These are phyloP conservation scores for Leccinum uliginosum DNA, from an alignment of 768 basidiomycete genomes.

Conservation along the genomic window DNA sequence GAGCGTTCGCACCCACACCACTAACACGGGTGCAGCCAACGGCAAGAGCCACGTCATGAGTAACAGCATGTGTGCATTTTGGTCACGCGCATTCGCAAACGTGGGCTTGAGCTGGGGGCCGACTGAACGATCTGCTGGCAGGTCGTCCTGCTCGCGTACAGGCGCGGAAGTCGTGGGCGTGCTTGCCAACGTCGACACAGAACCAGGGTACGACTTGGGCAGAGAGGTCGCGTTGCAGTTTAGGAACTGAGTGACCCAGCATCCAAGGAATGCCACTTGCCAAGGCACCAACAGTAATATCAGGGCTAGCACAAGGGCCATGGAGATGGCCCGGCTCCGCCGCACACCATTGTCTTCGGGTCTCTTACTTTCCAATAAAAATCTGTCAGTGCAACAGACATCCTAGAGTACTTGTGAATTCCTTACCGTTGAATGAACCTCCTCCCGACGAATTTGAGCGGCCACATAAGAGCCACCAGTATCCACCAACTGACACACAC, in stretches of 20 bases:
- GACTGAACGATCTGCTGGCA: neutral
- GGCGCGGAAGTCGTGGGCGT: constrained; percentile 27
- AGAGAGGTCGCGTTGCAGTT: constrained; percentile 45
- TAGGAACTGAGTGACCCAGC: constrained; percentile 73
- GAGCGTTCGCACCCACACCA: constrained; percentile 87
- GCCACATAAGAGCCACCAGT: constrained; percentile 45
- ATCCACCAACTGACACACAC: constrained; percentile 60
- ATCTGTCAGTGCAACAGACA: neutral
- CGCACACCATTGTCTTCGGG: constrained; percentile 37
- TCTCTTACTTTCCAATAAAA: constrained; percentile 6
- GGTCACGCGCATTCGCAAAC: constrained; percentile 35
- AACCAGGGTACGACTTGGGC: constrained; percentile 16
- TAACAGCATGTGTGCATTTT: constrained; percentile 61
- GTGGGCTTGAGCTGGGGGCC: neutral
- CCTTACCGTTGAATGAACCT: constrained; percentile 15
- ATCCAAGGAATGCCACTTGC: constrained; percentile 86
- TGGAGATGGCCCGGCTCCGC: constrained; percentile 51
- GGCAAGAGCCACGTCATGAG: constrained; percentile 82
- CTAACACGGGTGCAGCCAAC: constrained; percentile 68
- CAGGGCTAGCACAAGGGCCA: constrained; percentile 55
- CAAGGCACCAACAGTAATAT: constrained; percentile 81
- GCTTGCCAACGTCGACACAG: constrained; percentile 22
- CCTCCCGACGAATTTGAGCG: constrained; percentile 25
- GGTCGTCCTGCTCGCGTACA: constrained; percentile 6
- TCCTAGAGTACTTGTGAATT: neutral